These are phyloP conservation scores for Parasitella parasitica DNA, from an alignment of 371 early-diverging fungal species.

Conservation along the genomic window DNA sequence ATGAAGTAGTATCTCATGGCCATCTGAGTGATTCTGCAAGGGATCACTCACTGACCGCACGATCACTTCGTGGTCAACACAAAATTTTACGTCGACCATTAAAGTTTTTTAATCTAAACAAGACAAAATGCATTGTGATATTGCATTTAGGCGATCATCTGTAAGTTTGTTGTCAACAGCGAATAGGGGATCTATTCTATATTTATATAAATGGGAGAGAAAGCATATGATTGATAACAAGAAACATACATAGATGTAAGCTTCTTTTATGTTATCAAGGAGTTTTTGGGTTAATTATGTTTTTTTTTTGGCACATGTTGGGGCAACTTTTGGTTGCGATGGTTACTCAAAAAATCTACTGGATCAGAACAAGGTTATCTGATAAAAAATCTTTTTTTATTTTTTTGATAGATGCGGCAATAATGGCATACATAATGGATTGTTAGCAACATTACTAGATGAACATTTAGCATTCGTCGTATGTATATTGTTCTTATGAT, in stretches of 20 bases:
- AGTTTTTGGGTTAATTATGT: no score
- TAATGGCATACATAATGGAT: slow-evolving; percentile 69
- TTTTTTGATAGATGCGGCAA: slow-evolving; percentile 55
- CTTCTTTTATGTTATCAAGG: no score
- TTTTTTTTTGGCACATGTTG: slow-evolving; percentile 3
- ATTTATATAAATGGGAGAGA: no score
- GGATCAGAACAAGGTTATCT: neutral
- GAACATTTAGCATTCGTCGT: slow-evolving; percentile 60
- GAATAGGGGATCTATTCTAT: neutral
- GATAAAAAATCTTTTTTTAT: neutral
- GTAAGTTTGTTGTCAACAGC: slow-evolving; percentile 23
- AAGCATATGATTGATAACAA: neutral
- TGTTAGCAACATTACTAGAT: slow-evolving; percentile 70
- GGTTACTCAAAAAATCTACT: slow-evolving; percentile 1
- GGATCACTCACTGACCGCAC: slow-evolving; percentile 47
- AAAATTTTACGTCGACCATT: slow-evolving; percentile 47
- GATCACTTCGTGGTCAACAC: slow-evolving; percentile 45
- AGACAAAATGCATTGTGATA: slow-evolving; percentile 38
- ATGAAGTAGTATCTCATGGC: slow-evolving; percentile 31
- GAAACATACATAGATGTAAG: no score
- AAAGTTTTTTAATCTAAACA: slow-evolving; percentile 41
- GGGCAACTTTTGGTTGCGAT: slow-evolving; percentile 2
- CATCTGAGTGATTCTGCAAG: slow-evolving; percentile 32
- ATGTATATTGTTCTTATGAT: neutral
- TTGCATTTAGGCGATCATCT: slow-evolving; percentile 37